A percentile compares a stretch with the other conserved stretches of the same genome.
phyloP scores from a whole-genome alignment of 352 stramenopile genomes.

The Phytophthora sojae region DNA sequence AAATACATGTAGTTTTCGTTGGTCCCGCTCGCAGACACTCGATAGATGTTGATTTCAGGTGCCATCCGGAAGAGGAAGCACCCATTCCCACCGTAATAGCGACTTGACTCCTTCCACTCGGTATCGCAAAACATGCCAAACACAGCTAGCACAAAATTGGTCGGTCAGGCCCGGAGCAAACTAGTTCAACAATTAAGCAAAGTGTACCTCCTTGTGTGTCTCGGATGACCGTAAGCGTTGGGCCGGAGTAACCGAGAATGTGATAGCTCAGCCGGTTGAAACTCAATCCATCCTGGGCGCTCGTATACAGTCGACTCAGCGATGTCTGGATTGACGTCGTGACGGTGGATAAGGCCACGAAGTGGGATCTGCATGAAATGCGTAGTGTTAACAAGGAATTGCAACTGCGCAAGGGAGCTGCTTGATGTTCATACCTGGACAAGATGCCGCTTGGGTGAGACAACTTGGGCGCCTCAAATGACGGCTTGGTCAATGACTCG shows the following conservation, averaged over 20 bases:
- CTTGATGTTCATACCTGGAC: conserved; percentile 49
- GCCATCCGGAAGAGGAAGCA: conserved; percentile 84
- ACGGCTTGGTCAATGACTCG: conserved; percentile 49
- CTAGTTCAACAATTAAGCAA: not conserved
- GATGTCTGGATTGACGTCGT: conserved; percentile 64
- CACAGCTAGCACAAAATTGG: conserved; percentile 47
- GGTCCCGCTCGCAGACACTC: conserved; percentile 48
- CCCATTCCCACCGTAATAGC: conserved; percentile 80
- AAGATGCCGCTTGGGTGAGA: conserved; percentile 78
- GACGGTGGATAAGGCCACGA: conserved; percentile 64
- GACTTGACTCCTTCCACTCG: conserved; percentile 85
- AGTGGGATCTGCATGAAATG: conserved; percentile 58
- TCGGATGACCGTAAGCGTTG: conserved; percentile 76
- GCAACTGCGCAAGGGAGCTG: no score
- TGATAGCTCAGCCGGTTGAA: conserved; percentile 88
- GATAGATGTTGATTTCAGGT: conserved; percentile 73
- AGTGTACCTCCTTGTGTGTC: conserved; percentile 68
- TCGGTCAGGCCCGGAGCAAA: conserved; percentile 5
- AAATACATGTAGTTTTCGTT: conserved; percentile 88
- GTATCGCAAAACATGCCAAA: conserved; percentile 90
- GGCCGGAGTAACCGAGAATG: conserved; percentile 78
- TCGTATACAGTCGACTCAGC: conserved; percentile 82
- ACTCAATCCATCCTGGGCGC: conserved; percentile 77
- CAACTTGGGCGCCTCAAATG: conserved; percentile 57
- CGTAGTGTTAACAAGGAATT: not conserved